Evolutionary conservation across 169 alveolate genomes (phyloP).

Genomic region (Babesia ovis): DNA sequence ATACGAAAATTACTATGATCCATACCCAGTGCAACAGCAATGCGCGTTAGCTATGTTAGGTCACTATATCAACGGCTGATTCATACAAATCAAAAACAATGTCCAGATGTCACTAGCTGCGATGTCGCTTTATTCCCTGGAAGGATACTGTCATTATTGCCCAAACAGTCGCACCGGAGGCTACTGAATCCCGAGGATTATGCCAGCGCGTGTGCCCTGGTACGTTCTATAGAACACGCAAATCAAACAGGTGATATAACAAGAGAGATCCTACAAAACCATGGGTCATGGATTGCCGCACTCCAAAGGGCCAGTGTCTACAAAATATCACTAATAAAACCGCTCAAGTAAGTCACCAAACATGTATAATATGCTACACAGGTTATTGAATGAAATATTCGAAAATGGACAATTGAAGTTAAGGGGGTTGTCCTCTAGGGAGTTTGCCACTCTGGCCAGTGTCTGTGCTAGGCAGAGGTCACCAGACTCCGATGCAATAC

Average conservation of each 20-base stretch:
- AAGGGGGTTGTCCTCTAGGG: conserved; percentile 15
- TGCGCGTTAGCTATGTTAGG: not conserved
- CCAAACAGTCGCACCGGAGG: not conserved
- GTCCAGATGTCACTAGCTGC: not conserved
- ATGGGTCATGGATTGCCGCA: conserved; percentile 11
- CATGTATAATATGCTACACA: not conserved
- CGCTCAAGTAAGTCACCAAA: not conserved
- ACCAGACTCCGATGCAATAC: not conserved
- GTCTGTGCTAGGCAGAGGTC: not conserved
- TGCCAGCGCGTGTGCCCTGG: not conserved
- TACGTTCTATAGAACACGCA: not conserved
- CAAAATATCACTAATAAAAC: not conserved
- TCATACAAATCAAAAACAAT: not conserved
- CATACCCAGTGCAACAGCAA: not conserved
- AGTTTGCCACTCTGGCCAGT: conserved; percentile 5
- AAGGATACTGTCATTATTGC: conserved; percentile 1
- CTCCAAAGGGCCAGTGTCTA: not conserved
- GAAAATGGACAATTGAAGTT: conserved; percentile 1
- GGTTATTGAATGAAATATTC: not conserved
- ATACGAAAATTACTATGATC: no score
- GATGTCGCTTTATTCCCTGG: not conserved
- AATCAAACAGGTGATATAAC: not conserved
- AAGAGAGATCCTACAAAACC: not conserved
- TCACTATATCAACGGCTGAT: not conserved
- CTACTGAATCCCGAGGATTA: not conserved